phyloP scores from a whole-genome alignment of 495 filamentous ascomycete species.

The Penicillium samsonianum region DNA sequence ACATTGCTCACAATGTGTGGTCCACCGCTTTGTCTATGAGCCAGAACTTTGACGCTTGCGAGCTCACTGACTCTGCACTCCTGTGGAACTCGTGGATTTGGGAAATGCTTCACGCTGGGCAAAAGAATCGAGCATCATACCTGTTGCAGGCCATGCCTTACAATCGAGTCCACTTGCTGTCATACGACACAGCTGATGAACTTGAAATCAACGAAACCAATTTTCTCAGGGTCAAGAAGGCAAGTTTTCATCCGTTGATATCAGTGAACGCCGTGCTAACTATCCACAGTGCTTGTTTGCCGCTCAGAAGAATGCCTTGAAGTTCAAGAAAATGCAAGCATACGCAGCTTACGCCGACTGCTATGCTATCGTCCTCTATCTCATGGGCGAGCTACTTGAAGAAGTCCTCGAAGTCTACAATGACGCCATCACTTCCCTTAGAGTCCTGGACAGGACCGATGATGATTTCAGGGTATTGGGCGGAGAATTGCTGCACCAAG shows the following conservation, averaged over 20 bases:
- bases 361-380: slow-evolving; percentile 64
- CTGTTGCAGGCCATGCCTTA: slow-evolving; percentile 48
- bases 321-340: slow-evolving; percentile 40
- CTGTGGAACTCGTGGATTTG: slow-evolving; percentile 75
- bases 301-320: slow-evolving; percentile 57
- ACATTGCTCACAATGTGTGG: slow-evolving; percentile 64
- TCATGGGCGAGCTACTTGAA: slow-evolving; percentile 41
- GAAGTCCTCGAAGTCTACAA: slow-evolving; percentile 52
- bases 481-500: slow-evolving; percentile 64
- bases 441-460: slow-evolving; percentile 32
- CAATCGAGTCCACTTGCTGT: slow-evolving; percentile 27
- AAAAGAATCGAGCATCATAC: slow-evolving; percentile 48
- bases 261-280: slow-evolving; percentile 12
- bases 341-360: slow-evolving; percentile 60
- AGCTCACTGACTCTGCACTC: slow-evolving; percentile 48
- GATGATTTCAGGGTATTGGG: slow-evolving; percentile 36
- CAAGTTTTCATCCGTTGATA: slow-evolving; percentile 29
- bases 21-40: slow-evolving; percentile 62
- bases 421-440: slow-evolving; percentile 45
- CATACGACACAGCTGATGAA: slow-evolving; percentile 21
- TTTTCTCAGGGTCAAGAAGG: slow-evolving; percentile 55
- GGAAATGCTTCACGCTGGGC: slow-evolving; percentile 57
- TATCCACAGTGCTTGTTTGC: slow-evolving; percentile 53
- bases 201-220: slow-evolving; percentile 38
- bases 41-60: slow-evolving; percentile 36